A percentile compares a stretch with the other conserved stretches of the same genome.
phyloP scores from a whole-genome alignment of 1,139 yeast species.

The Geotrichum macrosporum region DNA sequence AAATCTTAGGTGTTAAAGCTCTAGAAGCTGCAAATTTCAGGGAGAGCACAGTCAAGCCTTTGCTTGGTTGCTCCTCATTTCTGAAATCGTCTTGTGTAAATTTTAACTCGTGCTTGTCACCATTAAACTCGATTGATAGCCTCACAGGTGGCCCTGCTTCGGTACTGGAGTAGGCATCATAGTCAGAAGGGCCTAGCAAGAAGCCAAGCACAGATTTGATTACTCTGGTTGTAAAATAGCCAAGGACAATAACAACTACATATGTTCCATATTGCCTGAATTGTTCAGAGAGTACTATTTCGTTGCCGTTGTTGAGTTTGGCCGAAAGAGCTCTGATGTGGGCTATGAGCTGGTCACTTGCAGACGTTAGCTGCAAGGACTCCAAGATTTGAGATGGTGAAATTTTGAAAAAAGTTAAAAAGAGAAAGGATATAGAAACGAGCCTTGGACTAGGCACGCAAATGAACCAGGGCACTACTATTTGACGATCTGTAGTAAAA shows the following conservation, averaged over 20 bases:
- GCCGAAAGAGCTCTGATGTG: conserved; percentile 2
- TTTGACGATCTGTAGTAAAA: too few relatives aligned
- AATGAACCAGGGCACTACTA: too few relatives aligned
- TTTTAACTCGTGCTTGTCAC: conserved; percentile 15
- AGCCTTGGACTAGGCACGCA: too few relatives aligned
- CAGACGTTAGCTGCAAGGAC: conserved; percentile 1
- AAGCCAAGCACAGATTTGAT: conserved; percentile 1
- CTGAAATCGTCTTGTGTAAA: conserved; percentile 20
- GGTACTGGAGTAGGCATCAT: too few relatives aligned
- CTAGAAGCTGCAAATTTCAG: conserved; percentile 17
- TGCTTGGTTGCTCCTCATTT: conserved; percentile 17
- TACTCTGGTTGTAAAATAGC: conserved; percentile 8
- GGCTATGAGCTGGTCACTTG: background rate
- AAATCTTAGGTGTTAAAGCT: conserved; percentile 21
- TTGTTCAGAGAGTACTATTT: conserved; percentile 4
- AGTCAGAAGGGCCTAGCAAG: background rate
- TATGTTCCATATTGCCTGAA: background rate
- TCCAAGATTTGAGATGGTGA: background rate
- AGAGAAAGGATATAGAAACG: too few relatives aligned
- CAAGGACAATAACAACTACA: conserved; percentile 11
- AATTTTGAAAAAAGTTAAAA: too few relatives aligned
- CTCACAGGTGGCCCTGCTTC: conserved; percentile 9
- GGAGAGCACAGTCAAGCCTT: conserved; percentile 20
- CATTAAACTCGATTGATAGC: conserved; percentile 17
- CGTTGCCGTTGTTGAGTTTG: conserved; percentile 13